Base-by-base conservation (phyloP, 2,329 filamentous ascomycete genomes). In the Pyrenochaeta sp. region DNA sequence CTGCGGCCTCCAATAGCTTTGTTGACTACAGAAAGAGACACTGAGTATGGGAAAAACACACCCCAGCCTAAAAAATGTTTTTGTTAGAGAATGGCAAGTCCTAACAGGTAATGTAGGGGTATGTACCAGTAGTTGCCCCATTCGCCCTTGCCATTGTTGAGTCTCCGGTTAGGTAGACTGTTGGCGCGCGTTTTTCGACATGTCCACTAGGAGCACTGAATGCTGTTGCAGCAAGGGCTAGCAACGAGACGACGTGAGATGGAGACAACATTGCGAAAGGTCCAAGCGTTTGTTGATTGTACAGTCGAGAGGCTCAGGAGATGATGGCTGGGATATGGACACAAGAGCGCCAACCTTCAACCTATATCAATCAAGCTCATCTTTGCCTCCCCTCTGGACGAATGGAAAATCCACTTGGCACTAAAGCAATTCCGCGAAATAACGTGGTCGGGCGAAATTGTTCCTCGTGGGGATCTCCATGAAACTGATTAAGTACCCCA, bases 1-100 rank as follows among this genome's bases (percentile, higher is more conserved):
- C 83, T 87, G 44, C 87, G 85, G 17, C 89, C 89, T 7, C 81
- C 87, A 15, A 89, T 82, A 29, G 89, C 88, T 47, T 84, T 78
- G 78, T 91, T 91, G 60, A 83, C 78, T 5, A 89, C 82, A 0
- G 77, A 73, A 23, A 79, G 67, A 10, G 79, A 75, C 50, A 84
- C 69, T 36, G 80, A 84, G 65, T 84, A 80, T 41, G 79, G 76
- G 12, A 90, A 77, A 67, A 83, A 86, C 58, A 83, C 76, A 17
- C 86, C 87, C 86, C 87, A 90, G 37, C 87, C 87, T 81, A 10
- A 10, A 20, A 12, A 31, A 29, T n/a, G n/a, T n/a, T 29, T 17
- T 14, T 33, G 18, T 48, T 15, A 46, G 36, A 2, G 11, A 1
- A 40, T 12, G 21, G 31, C n/a, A 36, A 2, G 1, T 17, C 14